Conservation (phyloP, 2,329 filamentous ascomycete genomes). For the Trichoderma aggressivum region DNA sequence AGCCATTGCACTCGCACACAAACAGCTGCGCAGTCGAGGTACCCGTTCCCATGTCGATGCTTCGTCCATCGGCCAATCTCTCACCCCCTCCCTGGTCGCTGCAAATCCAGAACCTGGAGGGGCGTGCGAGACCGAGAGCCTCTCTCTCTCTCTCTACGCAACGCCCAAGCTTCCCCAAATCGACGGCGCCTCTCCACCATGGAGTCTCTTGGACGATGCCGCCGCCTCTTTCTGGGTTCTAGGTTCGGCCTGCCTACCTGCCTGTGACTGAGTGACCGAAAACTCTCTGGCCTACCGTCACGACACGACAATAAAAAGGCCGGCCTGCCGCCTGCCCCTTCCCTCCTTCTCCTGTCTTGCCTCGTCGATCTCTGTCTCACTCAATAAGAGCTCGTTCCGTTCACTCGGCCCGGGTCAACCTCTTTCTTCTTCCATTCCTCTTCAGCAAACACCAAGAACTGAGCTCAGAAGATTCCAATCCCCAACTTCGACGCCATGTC, state of each 20-base stretch:
- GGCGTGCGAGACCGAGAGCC: not conserved
- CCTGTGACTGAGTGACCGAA: not conserved
- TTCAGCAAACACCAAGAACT: not conserved
- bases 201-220: not conserved
- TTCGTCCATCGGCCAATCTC: not conserved
- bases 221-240: not conserved
- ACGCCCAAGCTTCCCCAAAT: constrained; percentile 6
- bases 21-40: not conserved
- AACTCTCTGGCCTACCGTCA: constrained; percentile 5
- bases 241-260: not conserved
- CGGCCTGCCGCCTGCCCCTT: constrained; percentile 22
- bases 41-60: too few relatives aligned
- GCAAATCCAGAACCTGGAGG: not conserved
- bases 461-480: constrained; percentile 7
- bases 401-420: constrained; percentile 12
- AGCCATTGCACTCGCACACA: not conserved
- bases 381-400: constrained; percentile 14
- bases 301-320: constrained; percentile 28
- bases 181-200: constrained; percentile 14
- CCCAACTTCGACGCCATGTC: constrained; percentile 25
- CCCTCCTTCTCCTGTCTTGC: constrained; percentile 23
- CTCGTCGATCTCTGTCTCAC: constrained; percentile 25
- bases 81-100: not conserved
- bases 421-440: constrained; percentile 11
- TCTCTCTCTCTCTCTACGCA: too few relatives aligned